A percentile compares a stretch with the other conserved stretches of the same genome.
Conservation (phyloP, 2,329 filamentous ascomycete species). For the Ophiostoma sp. region DNA sequence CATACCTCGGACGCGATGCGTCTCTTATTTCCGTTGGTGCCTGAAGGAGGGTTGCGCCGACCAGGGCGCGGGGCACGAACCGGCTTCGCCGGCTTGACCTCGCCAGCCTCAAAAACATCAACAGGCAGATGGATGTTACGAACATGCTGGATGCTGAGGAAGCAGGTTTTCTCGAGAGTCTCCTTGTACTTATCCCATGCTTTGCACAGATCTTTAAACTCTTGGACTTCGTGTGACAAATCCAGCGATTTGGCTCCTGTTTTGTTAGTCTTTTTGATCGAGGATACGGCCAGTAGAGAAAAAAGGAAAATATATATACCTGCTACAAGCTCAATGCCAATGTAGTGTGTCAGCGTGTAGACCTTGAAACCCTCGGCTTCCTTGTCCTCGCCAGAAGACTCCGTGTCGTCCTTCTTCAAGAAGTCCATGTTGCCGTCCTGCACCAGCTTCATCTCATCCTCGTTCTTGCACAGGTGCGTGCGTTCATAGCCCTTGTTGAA, state of each 20-base stretch:
- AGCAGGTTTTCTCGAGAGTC: constrained; percentile 55
- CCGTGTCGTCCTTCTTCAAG: constrained; percentile 41
- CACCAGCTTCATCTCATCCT: constrained; percentile 49
- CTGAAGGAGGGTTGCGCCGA: constrained; percentile 40
- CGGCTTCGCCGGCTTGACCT: constrained; percentile 59
- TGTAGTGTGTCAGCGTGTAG: constrained; percentile 90
- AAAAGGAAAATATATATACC: constrained; percentile 52
- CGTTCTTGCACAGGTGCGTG: constrained; percentile 60
- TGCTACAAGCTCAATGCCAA: constrained; percentile 74
- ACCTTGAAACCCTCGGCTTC: constrained; percentile 42
- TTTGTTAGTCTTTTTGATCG: constrained; percentile 17
- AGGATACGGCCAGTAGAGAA: constrained; percentile 33
- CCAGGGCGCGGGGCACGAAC: constrained; percentile 40
- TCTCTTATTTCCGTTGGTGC: constrained; percentile 43
- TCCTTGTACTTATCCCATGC: constrained; percentile 69
- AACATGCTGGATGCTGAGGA: constrained; percentile 74
- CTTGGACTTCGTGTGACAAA: constrained; percentile 72
- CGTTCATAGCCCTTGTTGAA: constrained; percentile 93
- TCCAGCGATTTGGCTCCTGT: constrained; percentile 65
- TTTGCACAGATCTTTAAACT: constrained; percentile 79
- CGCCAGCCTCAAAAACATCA: constrained; percentile 80
- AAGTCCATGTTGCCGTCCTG: constrained; percentile 50
- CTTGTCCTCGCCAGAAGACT: background rate
- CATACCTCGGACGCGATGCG: constrained; percentile 36
- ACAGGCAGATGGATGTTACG: constrained; percentile 82